phyloP scores from a whole-genome alignment of 805 yeast genomes.

The Saccharomycopsis fermentans region DNA sequence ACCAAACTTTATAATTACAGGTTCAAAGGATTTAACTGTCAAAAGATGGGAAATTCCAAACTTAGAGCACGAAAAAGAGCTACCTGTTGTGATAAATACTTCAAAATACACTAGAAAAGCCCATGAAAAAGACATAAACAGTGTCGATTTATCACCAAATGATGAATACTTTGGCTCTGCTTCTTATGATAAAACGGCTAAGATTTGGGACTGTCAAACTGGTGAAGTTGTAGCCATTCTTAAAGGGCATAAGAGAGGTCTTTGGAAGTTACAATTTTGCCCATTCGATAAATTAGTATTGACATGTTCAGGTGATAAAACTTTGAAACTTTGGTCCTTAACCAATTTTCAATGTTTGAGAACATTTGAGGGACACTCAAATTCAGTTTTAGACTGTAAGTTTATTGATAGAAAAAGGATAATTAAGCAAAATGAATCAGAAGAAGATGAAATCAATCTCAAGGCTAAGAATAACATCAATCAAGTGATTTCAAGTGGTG shows the following conservation, averaged over 20 bases:
- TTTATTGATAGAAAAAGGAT: constrained; percentile 62
- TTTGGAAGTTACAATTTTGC: constrained; percentile 85
- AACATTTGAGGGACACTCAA: constrained; percentile 91
- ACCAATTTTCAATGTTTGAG: constrained; percentile 62
- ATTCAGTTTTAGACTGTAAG: constrained; percentile 75
- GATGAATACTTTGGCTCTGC: constrained; percentile 87
- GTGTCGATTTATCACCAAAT: constrained; percentile 83
- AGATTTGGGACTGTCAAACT: constrained; percentile 75
- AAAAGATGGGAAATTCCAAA: constrained; percentile 75
- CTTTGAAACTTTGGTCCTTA: constrained; percentile 82
- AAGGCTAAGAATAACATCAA: constrained; percentile 7
- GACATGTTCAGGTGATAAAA: constrained; percentile 89
- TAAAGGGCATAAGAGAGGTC: constrained; percentile 87
- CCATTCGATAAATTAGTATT: constrained; percentile 65
- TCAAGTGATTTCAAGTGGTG: constrained; percentile 51
- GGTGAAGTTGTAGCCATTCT: constrained; percentile 83
- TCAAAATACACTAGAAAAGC: constrained; percentile 84
- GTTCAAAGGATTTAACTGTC: constrained; percentile 74
- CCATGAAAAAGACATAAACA: constrained; percentile 92
- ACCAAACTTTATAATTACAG: constrained; percentile 73
- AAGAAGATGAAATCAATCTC: background rate
- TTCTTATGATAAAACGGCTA: constrained; percentile 85
- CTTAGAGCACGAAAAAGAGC: constrained; percentile 15
- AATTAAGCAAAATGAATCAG: constrained; percentile 28
- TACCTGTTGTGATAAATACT: constrained; percentile 20